Evolutionary conservation across 148 eudicot genomes (phyloP).

Genomic region (Talinum fruticosum): DNA sequence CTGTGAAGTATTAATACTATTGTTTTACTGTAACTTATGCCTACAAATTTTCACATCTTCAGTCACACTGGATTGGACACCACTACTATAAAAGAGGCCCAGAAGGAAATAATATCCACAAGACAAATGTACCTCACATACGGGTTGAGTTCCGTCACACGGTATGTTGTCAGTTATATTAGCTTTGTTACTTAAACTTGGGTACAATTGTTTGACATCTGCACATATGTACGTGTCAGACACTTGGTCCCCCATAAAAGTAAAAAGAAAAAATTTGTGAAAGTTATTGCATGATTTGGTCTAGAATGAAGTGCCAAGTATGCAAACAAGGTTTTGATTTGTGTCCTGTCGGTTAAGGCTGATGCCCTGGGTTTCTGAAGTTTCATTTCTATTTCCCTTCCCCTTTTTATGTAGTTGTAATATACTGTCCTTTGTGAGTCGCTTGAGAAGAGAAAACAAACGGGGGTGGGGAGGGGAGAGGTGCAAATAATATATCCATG

Average conservation of each 20-base stretch:
- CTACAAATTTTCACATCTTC: not conserved
- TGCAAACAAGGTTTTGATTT: not conserved
- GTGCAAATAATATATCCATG: too few relatives aligned
- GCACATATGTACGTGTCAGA: not conserved
- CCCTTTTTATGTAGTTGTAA: not conserved
- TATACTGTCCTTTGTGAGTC: not conserved
- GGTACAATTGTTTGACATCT: not conserved
- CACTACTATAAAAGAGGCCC: slow-evolving; percentile 84
- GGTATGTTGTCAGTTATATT: slow-evolving; percentile 44
- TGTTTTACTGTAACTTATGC: not conserved
- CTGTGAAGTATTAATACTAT: not conserved
- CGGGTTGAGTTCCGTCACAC: slow-evolving; percentile 87
- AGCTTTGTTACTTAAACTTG: not conserved
- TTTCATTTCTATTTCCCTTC: not conserved
- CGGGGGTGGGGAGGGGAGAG: too few relatives aligned
- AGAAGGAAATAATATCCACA: slow-evolving; percentile 91
- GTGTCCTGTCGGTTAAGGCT: not conserved
- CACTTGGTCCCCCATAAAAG: not conserved
- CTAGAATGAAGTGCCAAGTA: not conserved
- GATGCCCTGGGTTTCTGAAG: not conserved
- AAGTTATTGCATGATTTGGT: not conserved
- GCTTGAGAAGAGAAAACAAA: too few relatives aligned
- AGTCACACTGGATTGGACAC: slow-evolving; percentile 95
- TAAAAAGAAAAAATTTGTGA: not conserved
- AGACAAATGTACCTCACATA: slow-evolving; percentile 94